Evolutionary conservation across 306 rosid species (phyloP).

Genomic region (Hippophae rhamnoides): DNA sequence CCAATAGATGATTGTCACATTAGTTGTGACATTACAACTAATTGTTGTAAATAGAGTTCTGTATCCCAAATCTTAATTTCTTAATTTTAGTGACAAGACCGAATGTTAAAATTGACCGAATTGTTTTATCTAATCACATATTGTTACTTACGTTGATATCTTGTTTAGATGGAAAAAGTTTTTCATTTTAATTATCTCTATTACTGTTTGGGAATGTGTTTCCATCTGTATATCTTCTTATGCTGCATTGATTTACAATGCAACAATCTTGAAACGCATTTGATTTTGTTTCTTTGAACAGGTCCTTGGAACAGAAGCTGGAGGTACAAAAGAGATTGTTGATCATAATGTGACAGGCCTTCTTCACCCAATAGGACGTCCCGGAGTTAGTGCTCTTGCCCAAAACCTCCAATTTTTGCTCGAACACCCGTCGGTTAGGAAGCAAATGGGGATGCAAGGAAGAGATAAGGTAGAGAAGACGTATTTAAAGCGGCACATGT

Average conservation of each 20-base stretch:
- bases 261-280: conserved; percentile 4
- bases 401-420: conserved; percentile 57
- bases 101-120: too few species aligned
- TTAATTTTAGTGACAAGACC: too few species aligned
- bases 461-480: conserved; percentile 56
- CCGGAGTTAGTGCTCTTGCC: conserved; percentile 46
- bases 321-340: conserved; percentile 83
- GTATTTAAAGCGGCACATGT: conserved; percentile 82
- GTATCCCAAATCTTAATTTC: too few species aligned
- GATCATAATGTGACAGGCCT: conserved; percentile 78
- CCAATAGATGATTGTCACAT: too few species aligned
- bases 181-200: too few species aligned
- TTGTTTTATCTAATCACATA: too few species aligned
- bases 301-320: conserved; percentile 89
- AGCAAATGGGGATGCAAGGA: conserved; percentile 69
- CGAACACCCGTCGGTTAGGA: conserved; percentile 40
- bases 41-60: too few species aligned
- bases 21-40: too few species aligned
- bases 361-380: conserved; percentile 60
- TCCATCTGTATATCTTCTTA: not conserved
- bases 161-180: too few species aligned
- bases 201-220: too few species aligned
- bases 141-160: too few species aligned
- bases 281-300: conserved; percentile 24
- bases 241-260: not conserved